phyloP scores from a whole-genome alignment of 441 rosid species.

The Gossypium gossypioides region DNA sequence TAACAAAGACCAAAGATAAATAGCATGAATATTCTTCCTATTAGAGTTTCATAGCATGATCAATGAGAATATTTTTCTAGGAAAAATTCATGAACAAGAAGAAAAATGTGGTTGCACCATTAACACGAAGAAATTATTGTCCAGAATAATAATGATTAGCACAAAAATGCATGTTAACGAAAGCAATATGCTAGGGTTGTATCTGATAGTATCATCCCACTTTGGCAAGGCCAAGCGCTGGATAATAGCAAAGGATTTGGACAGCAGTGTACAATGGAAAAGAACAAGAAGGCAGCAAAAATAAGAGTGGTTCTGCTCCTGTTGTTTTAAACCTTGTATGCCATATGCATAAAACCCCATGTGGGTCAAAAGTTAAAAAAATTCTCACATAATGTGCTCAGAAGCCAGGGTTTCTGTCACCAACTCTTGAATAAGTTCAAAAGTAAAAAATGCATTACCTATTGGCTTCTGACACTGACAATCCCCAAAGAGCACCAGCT shows the following conservation, averaged over 20 bases:
- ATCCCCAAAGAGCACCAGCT: conserved; percentile 98
- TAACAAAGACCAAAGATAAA: conserved; percentile 22
- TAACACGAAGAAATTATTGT: background rate
- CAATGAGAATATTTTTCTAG: background rate
- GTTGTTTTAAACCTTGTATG: too few relatives aligned
- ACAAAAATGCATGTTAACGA: background rate
- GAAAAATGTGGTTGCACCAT: conserved; percentile 2
- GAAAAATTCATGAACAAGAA: background rate
- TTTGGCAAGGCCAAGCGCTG: too few relatives aligned
- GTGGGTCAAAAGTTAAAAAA: background rate
- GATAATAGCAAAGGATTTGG: too few relatives aligned
- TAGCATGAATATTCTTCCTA: conserved; percentile 1
- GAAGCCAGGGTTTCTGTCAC: background rate
- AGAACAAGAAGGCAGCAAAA: too few relatives aligned
- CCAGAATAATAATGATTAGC: background rate
- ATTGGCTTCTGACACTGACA: conserved; percentile 96
- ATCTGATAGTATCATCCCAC: too few relatives aligned
- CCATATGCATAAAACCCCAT: background rate
- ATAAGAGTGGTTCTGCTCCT: too few relatives aligned
- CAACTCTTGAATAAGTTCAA: background rate
- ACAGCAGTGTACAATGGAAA: too few relatives aligned
- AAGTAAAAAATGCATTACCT: conserved; percentile 37
- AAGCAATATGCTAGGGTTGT: background rate
- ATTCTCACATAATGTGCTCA: background rate
- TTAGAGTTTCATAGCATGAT: background rate